Evolutionary conservation across 164 flowering plant species (phyloP).

Genomic region (Echeveria elegans): DNA sequence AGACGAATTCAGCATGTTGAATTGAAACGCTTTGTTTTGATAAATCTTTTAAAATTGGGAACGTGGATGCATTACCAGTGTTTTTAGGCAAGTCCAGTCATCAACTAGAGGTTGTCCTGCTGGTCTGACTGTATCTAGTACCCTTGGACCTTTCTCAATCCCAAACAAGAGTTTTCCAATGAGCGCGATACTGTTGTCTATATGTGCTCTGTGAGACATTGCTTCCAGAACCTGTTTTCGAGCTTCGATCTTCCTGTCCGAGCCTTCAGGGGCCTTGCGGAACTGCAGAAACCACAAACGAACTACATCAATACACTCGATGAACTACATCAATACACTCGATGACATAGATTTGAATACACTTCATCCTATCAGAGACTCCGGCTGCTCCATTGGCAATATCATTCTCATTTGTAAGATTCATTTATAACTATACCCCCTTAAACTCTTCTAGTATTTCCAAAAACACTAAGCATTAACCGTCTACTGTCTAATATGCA

Average conservation of each 20-base stretch:
- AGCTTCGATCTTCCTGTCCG: constrained; percentile 49
- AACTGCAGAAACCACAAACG: constrained; percentile 30
- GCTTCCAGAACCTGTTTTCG: constrained; percentile 55
- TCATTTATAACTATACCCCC: too few species aligned
- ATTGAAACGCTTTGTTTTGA: too few species aligned
- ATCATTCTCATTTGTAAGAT: too few species aligned
- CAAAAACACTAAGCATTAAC: too few species aligned
- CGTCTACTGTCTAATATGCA: neutral
- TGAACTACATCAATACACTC: neutral
- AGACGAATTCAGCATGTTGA: neutral
- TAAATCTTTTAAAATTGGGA: neutral
- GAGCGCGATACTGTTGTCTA: constrained; percentile 55
- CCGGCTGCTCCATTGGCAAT: too few species aligned
- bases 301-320: too few species aligned
- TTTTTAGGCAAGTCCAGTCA: constrained; percentile 83
- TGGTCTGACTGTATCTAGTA: constrained; percentile 46
- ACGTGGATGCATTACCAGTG: constrained; percentile 36
- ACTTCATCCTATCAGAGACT: too few species aligned
- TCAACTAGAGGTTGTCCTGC: constrained; percentile 73
- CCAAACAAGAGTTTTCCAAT: constrained; percentile 72
- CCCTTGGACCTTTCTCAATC: constrained; percentile 43
- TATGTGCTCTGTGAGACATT: constrained; percentile 62
- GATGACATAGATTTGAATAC: neutral
- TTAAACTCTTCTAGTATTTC: too few species aligned
- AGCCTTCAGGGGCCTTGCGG: constrained; percentile 66